Percentiles rank a stretch among this genome's conserved stretches.
Evolutionary conservation across 2,329 filamentous ascomycete species (phyloP).

Genomic region (Fusarium piperis): DNA sequence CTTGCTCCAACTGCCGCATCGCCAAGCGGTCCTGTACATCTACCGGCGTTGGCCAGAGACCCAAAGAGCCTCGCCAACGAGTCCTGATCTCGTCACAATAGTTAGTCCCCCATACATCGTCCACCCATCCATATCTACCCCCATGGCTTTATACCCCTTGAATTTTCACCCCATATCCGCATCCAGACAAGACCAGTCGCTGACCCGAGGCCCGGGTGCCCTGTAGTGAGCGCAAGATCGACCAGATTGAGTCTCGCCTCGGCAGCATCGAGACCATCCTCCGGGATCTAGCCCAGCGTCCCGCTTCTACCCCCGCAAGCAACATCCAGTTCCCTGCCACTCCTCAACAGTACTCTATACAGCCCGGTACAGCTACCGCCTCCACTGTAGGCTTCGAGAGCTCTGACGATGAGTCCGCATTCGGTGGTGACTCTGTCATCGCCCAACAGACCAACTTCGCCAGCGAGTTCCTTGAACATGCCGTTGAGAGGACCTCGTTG

Average conservation of each 20-base stretch:
- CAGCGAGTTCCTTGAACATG: conserved; percentile 63
- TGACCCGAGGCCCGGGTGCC: conserved; percentile 2
- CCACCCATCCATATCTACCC: neutral
- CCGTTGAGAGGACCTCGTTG: conserved; percentile 59
- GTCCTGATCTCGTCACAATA: conserved; percentile 70
- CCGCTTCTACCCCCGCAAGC: conserved; percentile 36
- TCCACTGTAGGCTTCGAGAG: conserved; percentile 51
- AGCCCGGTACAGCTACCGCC: conserved; percentile 34
- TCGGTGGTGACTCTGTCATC: conserved; percentile 60
- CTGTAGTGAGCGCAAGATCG: conserved; percentile 63
- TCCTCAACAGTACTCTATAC: conserved; percentile 34
- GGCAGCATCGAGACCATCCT: conserved; percentile 57
- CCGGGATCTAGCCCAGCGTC: conserved; percentile 47
- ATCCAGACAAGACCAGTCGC: neutral
- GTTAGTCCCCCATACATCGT: conserved; percentile 50
- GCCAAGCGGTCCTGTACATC: conserved; percentile 64
- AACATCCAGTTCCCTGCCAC: conserved; percentile 32
- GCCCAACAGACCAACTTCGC: conserved; percentile 63
- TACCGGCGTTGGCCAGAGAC: conserved; percentile 63
- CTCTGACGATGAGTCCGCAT: conserved; percentile 53
- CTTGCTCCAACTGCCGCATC: conserved; percentile 66
- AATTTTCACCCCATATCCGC: conserved; percentile 1
- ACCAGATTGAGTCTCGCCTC: conserved; percentile 57
- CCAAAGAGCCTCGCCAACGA: conserved; percentile 64
- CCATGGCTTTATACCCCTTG: neutral